Conservation (phyloP, 148 eudicot genomes). For the Diospyros kaki region DNA sequence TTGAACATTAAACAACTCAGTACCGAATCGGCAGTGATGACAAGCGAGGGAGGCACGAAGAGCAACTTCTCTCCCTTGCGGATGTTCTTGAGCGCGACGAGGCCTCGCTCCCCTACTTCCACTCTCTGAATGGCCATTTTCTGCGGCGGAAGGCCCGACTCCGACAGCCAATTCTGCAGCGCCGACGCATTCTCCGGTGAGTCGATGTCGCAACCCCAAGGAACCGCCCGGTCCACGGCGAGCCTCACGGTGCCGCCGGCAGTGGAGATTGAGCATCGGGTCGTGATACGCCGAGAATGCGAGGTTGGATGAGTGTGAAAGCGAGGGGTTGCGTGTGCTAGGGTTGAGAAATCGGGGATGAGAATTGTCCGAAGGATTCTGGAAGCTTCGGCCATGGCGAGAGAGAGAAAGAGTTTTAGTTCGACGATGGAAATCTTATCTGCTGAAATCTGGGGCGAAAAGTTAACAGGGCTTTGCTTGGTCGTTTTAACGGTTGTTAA, state of each 20-base stretch:
- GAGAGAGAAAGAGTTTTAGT: constrained; percentile 3
- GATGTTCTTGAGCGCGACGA: constrained; percentile 76
- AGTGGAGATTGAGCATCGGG: constrained; percentile 49
- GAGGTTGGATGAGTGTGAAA: constrained; percentile 5
- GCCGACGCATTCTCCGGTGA: constrained; percentile 69
- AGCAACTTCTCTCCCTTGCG: constrained; percentile 82
- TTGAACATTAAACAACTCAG: too few relatives aligned
- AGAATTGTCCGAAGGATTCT: constrained; percentile 35
- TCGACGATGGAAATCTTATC: constrained; percentile 34
- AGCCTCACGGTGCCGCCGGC: constrained; percentile 13
- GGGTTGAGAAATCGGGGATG: constrained; percentile 27
- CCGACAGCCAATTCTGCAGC: constrained; percentile 67
- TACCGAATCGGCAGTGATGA: constrained; percentile 87
- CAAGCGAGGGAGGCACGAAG: constrained; percentile 80
- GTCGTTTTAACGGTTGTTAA: constrained; percentile 14
- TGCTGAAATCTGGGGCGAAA: neutral
- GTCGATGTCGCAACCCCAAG: constrained; percentile 89
- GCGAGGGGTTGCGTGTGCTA: constrained; percentile 5
- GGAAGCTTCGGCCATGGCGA: constrained; percentile 56
- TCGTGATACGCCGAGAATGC: neutral
- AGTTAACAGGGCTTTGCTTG: neutral
- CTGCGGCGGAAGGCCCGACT: constrained; percentile 68
- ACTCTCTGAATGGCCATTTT: constrained; percentile 80
- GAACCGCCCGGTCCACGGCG: constrained; percentile 21
- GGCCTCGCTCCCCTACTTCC: constrained; percentile 89